These are phyloP conservation scores for Tilletia caries DNA, from an alignment of 1,284 basidiomycete genomes.

Conservation along the genomic window DNA sequence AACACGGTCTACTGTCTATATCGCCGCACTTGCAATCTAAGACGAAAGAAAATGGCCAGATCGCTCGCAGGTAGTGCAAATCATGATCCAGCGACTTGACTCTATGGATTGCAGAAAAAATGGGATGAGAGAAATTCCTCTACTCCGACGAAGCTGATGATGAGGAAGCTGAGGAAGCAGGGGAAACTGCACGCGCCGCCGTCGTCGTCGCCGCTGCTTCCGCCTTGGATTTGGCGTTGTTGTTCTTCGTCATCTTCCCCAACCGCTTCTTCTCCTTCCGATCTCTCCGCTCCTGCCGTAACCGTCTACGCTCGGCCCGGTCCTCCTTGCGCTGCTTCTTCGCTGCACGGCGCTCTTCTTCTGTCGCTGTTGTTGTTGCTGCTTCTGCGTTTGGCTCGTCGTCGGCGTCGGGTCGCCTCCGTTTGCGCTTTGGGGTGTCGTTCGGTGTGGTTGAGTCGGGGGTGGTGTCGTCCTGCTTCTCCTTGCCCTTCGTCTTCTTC, in stretches of 20 bases:
- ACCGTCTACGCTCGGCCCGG: background rate
- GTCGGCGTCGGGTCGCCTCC: background rate
- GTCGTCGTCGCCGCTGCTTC: too few relatives aligned
- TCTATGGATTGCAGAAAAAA: too few relatives aligned
- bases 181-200: too few relatives aligned
- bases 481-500: conserved; percentile 6
- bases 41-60: too few relatives aligned
- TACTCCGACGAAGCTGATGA: too few relatives aligned
- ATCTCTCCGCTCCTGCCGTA: background rate
- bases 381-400: background rate
- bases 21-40: background rate
- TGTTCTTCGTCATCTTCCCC: background rate
- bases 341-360: background rate
- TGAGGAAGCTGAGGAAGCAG: too few relatives aligned
- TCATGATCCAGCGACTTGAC: too few relatives aligned
- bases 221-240: too few relatives aligned
- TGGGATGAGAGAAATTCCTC: too few relatives aligned
- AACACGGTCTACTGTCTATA: background rate
- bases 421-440: too few relatives aligned
- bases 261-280: conserved; percentile 9
- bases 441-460: background rate
- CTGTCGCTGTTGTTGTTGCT: too few relatives aligned
- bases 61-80: too few relatives aligned
- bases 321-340: conserved; percentile 3
- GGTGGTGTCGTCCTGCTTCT: background rate